phyloP scores from a whole-genome alignment of 108 stramenopile species.

The Pseudonitzschia multiseries region DNA sequence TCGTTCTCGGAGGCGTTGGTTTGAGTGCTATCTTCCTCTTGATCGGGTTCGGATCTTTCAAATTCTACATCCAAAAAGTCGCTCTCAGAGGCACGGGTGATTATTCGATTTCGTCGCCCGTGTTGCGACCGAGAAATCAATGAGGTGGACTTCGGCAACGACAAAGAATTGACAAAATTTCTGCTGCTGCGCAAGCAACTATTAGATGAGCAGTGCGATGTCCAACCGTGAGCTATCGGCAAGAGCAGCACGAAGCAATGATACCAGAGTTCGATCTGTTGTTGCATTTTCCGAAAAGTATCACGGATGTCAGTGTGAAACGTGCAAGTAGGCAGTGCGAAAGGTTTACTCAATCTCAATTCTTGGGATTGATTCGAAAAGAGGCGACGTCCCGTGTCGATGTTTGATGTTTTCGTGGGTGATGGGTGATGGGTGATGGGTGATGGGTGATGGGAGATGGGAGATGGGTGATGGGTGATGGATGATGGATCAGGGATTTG shows the following conservation, averaged over 20 bases:
- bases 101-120: background rate
- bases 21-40: background rate
- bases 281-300: background rate
- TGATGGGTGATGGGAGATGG: no score
- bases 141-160: background rate
- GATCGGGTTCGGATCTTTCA: background rate
- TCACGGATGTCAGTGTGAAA: no score
- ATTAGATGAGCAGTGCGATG: background rate
- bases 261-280: background rate
- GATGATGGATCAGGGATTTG: no score
- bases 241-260: background rate
- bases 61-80: slow-evolving; percentile 21
- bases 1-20: background rate
- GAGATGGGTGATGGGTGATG: no score
- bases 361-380: no score
- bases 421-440: no score
- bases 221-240: background rate
- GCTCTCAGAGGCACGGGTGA: background rate
- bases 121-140: background rate
- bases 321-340: no score
- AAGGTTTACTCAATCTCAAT: no score
- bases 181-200: background rate
- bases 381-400: no score
- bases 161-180: background rate
- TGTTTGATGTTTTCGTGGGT: no score